Base-by-base conservation (phyloP, 129 eudicot genomes). In the Escallonia rubra region DNA sequence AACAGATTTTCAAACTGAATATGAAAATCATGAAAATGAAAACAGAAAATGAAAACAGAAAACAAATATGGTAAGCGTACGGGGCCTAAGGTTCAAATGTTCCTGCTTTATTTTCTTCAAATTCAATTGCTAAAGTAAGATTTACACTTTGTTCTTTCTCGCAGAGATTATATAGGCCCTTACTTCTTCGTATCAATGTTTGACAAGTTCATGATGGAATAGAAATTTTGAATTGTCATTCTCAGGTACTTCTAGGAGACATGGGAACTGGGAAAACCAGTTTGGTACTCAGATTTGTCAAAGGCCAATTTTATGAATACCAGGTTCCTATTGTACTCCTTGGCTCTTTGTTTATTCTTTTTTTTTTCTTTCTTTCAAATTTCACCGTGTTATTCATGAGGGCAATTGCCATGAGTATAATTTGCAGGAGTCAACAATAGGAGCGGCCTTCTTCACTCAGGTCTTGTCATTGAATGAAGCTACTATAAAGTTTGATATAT, bases 201-300 rank as follows among this genome's bases (percentile, higher is more conserved):
- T 23, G 34, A 23, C 34, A 23, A 23, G 34, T 23, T 23, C 34
- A 23, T 23, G 34, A 23, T 23, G 34, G 34, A 23, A 23, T 23
- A 23, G 34, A 23, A 23, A 23, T 23, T 23, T 23, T 23, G 34
- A 23, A 23, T 23, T 23, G 34, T 23, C 48, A 14, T 13, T 65
- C 11, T 10, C 81, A 85, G 90, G 90, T 85, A 8, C 34, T 81
- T 58, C 82, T 85, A 6, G 87, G 90, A 42, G 87, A 85, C 69
- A 78, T 78, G 84, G 90, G 87, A 41, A 72, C 90, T 3, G 90
- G 86, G 49, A 85, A 85, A 78, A 85, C 90, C 62, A 81, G 87
- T 61, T 68, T 85, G 75, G 80, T 78, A 1, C 64, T 75, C 63
- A 74, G 90, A 78, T 81, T 75, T 72, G 75, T 85, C 34, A 85